Conservation (phyloP, 768 basidiomycete genomes). For the Sarcodon sp. region DNA sequence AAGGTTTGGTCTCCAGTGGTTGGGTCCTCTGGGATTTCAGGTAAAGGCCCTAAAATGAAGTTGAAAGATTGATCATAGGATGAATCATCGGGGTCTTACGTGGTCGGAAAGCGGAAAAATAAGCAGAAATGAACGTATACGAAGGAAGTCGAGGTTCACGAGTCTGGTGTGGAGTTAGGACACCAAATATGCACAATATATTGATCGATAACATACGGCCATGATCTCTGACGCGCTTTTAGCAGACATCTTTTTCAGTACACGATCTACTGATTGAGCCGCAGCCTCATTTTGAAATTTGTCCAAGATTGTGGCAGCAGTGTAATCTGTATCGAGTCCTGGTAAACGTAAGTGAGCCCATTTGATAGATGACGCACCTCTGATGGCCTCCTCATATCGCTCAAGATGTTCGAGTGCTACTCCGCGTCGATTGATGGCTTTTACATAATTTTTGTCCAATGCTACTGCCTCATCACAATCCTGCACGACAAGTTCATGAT, state of each 20-base stretch:
- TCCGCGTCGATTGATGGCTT: slow-evolving; percentile 83
- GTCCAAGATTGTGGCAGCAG: slow-evolving; percentile 91
- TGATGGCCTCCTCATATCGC: slow-evolving; percentile 61
- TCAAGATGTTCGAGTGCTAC: slow-evolving; percentile 72
- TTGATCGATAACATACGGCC: slow-evolving; percentile 26
- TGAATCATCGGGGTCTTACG: slow-evolving; percentile 32
- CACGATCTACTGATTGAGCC: slow-evolving; percentile 78
- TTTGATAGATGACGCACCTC: slow-evolving; percentile 36
- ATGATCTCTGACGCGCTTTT: slow-evolving; percentile 66
- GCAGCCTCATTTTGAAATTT: slow-evolving; percentile 78
- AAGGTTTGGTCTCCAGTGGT: slow-evolving; percentile 79
- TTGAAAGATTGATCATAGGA: not conserved
- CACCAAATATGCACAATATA: not conserved
- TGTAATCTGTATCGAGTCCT: slow-evolving; percentile 53
- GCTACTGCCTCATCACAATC: slow-evolving; percentile 87
- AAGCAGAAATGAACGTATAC: slow-evolving; percentile 84
- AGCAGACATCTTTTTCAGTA: slow-evolving; percentile 70
- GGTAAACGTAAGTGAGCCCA: not conserved
- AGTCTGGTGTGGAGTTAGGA: slow-evolving; percentile 21
- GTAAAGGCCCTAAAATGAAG: slow-evolving; percentile 39
- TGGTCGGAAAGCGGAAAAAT: slow-evolving; percentile 92
- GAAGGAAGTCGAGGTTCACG: slow-evolving; percentile 82
- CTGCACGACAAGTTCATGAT: slow-evolving; percentile 67
- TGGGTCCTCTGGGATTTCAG: slow-evolving; percentile 59
- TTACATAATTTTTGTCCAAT: slow-evolving; percentile 78